These are phyloP conservation scores for Vishniacozyma victoriae DNA, from an alignment of 768 basidiomycete species.

Conservation along the genomic window DNA sequence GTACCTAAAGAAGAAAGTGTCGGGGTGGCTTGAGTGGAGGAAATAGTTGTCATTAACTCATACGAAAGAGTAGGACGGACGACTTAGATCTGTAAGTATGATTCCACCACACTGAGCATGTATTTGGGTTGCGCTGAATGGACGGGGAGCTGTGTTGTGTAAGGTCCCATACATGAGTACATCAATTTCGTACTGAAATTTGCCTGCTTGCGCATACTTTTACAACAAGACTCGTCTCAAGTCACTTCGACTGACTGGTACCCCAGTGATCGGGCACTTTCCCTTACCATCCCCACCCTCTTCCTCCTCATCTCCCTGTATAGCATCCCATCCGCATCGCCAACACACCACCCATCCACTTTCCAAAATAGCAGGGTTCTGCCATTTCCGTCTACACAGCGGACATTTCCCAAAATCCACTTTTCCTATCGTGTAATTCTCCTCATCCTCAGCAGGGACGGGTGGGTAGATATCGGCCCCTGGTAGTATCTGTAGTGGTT, in stretches of 20 bases:
- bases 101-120: no score
- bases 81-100: no score
- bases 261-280: constrained; percentile 77
- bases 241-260: constrained; percentile 70
- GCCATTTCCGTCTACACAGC: constrained; percentile 64
- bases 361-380: constrained; percentile 82
- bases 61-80: no score
- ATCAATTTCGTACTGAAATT: no score
- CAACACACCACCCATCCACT: constrained; percentile 95
- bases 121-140: no score
- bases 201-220: no score
- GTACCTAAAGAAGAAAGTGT: no score
- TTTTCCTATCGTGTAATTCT: constrained; percentile 55
- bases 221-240: constrained; percentile 78
- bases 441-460: background rate
- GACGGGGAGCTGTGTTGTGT: no score
- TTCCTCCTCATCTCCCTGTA: constrained; percentile 44
- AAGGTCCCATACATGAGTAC: no score
- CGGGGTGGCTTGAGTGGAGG: no score
- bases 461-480: constrained; percentile 13
- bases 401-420: constrained; percentile 75
- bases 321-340: constrained; percentile 76
- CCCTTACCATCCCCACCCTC: constrained; percentile 7
- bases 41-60: no score
- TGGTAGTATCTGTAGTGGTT: constrained; percentile 67